Percentiles rank a stretch among this genome's conserved stretches.
These are phyloP conservation scores for Solanum gandarillasii DNA, from an alignment of 257 asterid species.

Conservation along the genomic window DNA sequence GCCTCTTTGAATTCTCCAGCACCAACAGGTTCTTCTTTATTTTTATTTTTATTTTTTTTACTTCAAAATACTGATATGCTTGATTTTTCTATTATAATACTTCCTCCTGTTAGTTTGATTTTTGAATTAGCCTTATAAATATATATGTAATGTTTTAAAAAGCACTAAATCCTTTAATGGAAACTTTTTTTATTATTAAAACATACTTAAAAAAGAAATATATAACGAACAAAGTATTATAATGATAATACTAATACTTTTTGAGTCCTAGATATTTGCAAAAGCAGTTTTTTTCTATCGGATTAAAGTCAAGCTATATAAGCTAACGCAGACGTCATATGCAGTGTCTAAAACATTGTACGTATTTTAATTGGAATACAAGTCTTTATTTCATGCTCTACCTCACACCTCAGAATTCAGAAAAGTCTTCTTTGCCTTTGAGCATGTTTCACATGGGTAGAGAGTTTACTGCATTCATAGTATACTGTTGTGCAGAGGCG, in stretches of 20 bases:
- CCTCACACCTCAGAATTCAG: neutral
- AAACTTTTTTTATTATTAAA: neutral
- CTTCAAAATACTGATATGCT: neutral
- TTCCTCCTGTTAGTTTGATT: neutral
- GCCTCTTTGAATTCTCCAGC: slow-evolving; percentile 33
- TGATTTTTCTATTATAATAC: neutral
- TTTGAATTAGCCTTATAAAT: neutral
- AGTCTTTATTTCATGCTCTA: neutral
- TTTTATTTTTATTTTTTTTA: neutral
- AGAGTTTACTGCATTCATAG: neutral
- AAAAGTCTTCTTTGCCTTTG: neutral
- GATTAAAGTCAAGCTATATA: neutral
- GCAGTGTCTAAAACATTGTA: neutral
- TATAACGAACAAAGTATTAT: neutral
- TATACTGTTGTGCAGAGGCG: neutral
- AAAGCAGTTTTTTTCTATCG: neutral
- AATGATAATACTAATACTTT: no score
- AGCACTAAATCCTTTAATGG: neutral
- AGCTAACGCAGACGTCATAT: neutral
- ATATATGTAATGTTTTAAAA: neutral
- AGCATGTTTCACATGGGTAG: neutral
- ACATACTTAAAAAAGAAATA: neutral
- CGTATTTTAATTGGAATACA: neutral
- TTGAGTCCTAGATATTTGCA: neutral
- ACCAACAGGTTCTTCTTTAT: slow-evolving; percentile 27